Evolutionary conservation across 306 rosid genomes (phyloP), one percentile per base, ranked within the genome.

Genomic region (Dryas alaskensis): DNA sequence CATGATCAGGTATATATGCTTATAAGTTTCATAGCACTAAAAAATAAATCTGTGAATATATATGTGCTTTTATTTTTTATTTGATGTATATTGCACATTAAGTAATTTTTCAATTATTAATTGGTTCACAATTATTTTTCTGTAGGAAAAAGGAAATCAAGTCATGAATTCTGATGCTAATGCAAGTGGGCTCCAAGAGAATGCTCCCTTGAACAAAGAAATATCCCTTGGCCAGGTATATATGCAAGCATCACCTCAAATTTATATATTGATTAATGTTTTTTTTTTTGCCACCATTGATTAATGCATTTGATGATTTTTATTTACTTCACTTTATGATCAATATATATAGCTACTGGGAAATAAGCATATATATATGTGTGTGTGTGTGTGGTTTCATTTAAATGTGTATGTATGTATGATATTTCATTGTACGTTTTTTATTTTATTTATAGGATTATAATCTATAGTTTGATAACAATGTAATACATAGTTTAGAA

Each of bases 171-270:
- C 37, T 43, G 75, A 71, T 47, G 25, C 42, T 11, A 7, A n/a
- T 40, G 40, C 11, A 70, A 40, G 12, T 70, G 37, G 6, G 64
- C 14, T 43, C 48, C 65, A 43, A 71, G 75, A 44, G 31, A 57
- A 57, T 55, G 49, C 66, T 22, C 9, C 62, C 39, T 22, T 55
- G 54, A 60, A 54, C 53, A 22, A 57, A 57, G 75, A 71, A 71
- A 31, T 31, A 1, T 22, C 65, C 40, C 8, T 11, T 59, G 45
- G 14, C 65, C 75, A 71, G 75, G 75, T 19, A 54, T 39, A 51
- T 4, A 51, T 64, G 37, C 37, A 62, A 13, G 14, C 10, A n/a
- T 42, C 31, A 52, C 62, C 44, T 44, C 10, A 17, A 53, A 40
- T 42, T 8, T 45, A 45, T 5, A 8, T 45, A 31, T 31, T 31